These are phyloP conservation scores for Metschnikowia koreensis DNA, from an alignment of 805 yeast genomes.

Conservation along the genomic window DNA sequence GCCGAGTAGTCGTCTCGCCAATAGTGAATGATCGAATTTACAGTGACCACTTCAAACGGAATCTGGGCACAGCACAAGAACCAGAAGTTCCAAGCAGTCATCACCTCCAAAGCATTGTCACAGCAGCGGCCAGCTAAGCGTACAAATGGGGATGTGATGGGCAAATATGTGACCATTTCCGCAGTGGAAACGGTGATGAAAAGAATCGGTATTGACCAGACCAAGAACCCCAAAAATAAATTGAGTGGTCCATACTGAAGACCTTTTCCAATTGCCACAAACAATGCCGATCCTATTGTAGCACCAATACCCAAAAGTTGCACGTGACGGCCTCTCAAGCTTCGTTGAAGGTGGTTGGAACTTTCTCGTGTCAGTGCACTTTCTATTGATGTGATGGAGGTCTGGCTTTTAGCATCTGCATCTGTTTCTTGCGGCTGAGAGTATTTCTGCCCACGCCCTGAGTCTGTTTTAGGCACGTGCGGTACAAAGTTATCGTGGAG, in stretches of 20 bases:
- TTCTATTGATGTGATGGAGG: slow-evolving; percentile 9
- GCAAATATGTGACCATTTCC: slow-evolving; percentile 75
- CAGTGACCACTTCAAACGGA: slow-evolving; percentile 82
- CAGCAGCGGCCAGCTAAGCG: slow-evolving; percentile 71
- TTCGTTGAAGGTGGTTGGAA: slow-evolving; percentile 35
- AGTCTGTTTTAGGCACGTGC: slow-evolving; percentile 8
- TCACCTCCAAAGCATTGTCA: slow-evolving; percentile 71
- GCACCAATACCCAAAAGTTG: slow-evolving; percentile 80
- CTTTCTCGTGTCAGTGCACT: slow-evolving; percentile 11
- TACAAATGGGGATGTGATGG: slow-evolving; percentile 75
- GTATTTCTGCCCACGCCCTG: neutral
- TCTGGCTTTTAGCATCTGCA: slow-evolving; percentile 5
- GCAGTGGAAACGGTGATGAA: slow-evolving; percentile 70
- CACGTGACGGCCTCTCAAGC: slow-evolving; percentile 65
- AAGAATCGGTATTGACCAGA: slow-evolving; percentile 71
- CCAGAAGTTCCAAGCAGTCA: slow-evolving; percentile 81
- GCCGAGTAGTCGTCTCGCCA: slow-evolving; percentile 79
- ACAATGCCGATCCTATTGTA: slow-evolving; percentile 77
- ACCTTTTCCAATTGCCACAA: slow-evolving; percentile 68
- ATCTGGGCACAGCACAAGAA: slow-evolving; percentile 71
- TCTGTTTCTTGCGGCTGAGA: neutral
- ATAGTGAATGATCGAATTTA: slow-evolving; percentile 71
- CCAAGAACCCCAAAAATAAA: slow-evolving; percentile 58
- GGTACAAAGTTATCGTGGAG: slow-evolving; percentile 18
- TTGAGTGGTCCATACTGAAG: slow-evolving; percentile 66